A percentile compares a stretch with the other conserved stretches of the same genome.
Conservation (phyloP, 2,329 filamentous ascomycete species). For the Colletotrichum filicis region DNA sequence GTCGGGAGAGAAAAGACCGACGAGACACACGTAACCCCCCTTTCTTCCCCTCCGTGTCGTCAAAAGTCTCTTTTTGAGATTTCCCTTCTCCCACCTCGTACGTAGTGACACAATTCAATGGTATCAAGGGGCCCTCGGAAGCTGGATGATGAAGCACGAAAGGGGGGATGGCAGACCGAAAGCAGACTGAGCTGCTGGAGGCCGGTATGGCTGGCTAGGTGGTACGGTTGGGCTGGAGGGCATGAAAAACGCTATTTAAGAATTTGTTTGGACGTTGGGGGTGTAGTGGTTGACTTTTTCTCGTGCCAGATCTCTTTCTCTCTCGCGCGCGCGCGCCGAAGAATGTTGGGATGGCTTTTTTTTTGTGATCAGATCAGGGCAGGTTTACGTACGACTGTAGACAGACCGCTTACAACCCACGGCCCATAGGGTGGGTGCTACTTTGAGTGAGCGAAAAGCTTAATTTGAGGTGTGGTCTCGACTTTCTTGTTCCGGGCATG, state of each 20-base stretch:
- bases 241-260: conserved; percentile 26
- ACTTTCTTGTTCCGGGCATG: neutral
- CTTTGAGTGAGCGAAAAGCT: neutral
- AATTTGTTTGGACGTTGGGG: conserved; percentile 21
- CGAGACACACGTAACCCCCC: neutral
- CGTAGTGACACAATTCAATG: neutral
- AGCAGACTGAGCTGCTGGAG: neutral
- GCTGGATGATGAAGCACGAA: neutral
- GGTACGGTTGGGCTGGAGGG: neutral
- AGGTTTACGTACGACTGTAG: neutral
- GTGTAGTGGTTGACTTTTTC: conserved; percentile 11
- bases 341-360: conserved; percentile 1
- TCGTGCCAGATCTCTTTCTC: neutral
- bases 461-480: neutral
- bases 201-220: neutral
- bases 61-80: no score
- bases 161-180: neutral
- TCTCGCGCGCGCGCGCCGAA: neutral
- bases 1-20: neutral
- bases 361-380: conserved; percentile 18
- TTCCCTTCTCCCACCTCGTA: neutral
- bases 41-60: neutral
- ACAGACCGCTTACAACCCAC: neutral
- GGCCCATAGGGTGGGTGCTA: no score
- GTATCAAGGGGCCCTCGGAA: neutral